These are phyloP conservation scores for Rhinocladiella similis DNA, from an alignment of 2,329 filamentous ascomycete species.

Conservation along the genomic window DNA sequence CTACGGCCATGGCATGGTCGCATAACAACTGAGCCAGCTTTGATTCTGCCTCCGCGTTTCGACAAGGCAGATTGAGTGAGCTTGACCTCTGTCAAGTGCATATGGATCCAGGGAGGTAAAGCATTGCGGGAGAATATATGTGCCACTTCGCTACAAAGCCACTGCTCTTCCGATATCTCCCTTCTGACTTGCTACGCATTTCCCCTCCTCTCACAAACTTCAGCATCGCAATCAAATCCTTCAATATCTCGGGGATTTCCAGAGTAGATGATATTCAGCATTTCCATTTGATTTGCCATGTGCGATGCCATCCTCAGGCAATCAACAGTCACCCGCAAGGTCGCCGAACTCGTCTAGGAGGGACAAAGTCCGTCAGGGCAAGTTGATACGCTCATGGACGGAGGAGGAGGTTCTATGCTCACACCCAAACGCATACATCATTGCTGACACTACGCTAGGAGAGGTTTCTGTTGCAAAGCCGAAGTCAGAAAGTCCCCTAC, in stretches of 20 bases:
- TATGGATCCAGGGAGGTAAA: constrained; percentile 48
- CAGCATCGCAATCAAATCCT: background rate
- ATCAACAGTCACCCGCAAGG: constrained; percentile 55
- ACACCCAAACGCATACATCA: background rate
- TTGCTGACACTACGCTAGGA: constrained; percentile 55
- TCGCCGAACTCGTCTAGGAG: constrained; percentile 31
- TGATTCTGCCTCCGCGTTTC: constrained; percentile 20
- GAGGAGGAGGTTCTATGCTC: constrained; percentile 71
- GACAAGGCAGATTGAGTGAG: constrained; percentile 13
- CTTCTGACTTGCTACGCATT: background rate
- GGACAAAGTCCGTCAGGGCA: constrained; percentile 24
- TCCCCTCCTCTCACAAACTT: background rate
- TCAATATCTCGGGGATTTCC: background rate
- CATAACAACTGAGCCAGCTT: constrained; percentile 17
- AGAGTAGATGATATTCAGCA: background rate
- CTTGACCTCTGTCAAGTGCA: constrained; percentile 50
- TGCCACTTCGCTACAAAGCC: constrained; percentile 2
- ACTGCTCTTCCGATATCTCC: background rate
- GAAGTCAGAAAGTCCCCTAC: constrained; percentile 85
- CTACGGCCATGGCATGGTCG: constrained; percentile 14
- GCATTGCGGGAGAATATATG: constrained; percentile 34
- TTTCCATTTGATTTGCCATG: constrained; percentile 34
- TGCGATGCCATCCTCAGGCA: constrained; percentile 13
- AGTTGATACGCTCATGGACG: constrained; percentile 67
- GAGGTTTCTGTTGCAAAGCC: constrained; percentile 78